phyloP scores from a whole-genome alignment of 2,329 filamentous ascomycete species.

The Madurella mycetomatis region DNA sequence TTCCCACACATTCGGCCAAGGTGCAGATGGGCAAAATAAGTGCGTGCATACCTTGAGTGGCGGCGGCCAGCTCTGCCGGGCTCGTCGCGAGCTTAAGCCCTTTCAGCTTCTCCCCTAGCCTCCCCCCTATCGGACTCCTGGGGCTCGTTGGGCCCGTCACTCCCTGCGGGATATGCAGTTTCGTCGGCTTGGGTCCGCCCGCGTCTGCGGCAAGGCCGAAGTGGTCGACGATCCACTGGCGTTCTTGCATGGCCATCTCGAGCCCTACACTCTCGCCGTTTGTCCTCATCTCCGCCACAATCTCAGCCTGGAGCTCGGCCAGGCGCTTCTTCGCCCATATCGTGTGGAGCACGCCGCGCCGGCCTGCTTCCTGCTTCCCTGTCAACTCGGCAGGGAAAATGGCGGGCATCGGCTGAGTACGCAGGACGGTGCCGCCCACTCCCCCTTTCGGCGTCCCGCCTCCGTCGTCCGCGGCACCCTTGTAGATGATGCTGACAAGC shows the following conservation, averaged over 20 bases:
- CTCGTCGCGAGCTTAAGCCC: slow-evolving; percentile 75
- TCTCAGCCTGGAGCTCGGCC: slow-evolving; percentile 70
- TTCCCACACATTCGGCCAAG: not conserved
- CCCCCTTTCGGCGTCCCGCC: slow-evolving; percentile 20
- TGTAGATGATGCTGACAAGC: slow-evolving; percentile 60
- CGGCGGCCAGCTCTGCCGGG: slow-evolving; percentile 56
- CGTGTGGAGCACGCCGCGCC: slow-evolving; percentile 81
- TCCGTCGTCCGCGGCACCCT: slow-evolving; percentile 16
- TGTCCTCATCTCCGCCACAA: slow-evolving; percentile 63
- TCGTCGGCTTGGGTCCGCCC: slow-evolving; percentile 21
- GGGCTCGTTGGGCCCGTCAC: slow-evolving; percentile 33
- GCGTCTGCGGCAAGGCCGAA: slow-evolving; percentile 57
- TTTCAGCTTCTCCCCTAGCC: slow-evolving; percentile 73
- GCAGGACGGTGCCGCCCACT: slow-evolving; percentile 42
- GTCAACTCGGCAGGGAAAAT: slow-evolving; percentile 78
- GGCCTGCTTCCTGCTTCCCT: slow-evolving; percentile 59
- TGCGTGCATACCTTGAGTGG: slow-evolving; percentile 51
- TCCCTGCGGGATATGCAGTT: slow-evolving; percentile 27
- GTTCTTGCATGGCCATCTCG: slow-evolving; percentile 79
- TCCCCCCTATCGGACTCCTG: slow-evolving; percentile 60
- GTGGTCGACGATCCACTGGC: slow-evolving; percentile 77
- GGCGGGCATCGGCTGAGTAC: slow-evolving; percentile 76
- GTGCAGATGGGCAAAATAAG: not conserved
- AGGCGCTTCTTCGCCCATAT: slow-evolving; percentile 85
- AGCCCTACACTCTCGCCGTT: slow-evolving; percentile 80